Evolutionary conservation across 176 grass and related monocot species (phyloP), one percentile per base, ranked within the genome.

Genomic region (Rhynchospora breviuscula): DNA sequence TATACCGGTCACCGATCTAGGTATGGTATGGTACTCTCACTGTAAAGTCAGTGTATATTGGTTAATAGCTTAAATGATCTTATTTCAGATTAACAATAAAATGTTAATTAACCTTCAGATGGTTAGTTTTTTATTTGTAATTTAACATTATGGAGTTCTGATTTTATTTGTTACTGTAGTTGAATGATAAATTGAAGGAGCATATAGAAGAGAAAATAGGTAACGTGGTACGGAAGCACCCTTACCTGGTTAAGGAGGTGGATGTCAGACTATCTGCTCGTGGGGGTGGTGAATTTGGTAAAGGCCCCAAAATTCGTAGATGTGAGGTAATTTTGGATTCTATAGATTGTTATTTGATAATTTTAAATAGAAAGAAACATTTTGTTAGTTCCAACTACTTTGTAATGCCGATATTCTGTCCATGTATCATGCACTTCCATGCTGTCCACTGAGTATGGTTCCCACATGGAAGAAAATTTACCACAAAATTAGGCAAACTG

Each of bases 191-290:
- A 47, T 19, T 98, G 43, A 98, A 98, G 84, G 88, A 98, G 87
- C 92, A 98, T 87, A 92, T 98, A 78, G 89, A 91, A 82, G 95
- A 98, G 22, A 98, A 94, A 89, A 91, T 94, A 3, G 95, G 92
- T 0, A 80, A 93, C 0, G 95, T 90, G 10, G 89, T 97, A 46
- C 35, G 59, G 13, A 97, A 97, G 72, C 95, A 97, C 79, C 88
- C 83, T 84, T 86, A 97, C 47, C 84, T 97, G 2, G 92, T 97
- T 15, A 82, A 88, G 0, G 92, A 97, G 86, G 92, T 97, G 15
- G 95, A 97, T 79, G 95, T 97, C 10, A 90, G 95, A 1, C 80
- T 97, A 2, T 97, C 95, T 2, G 85, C 85, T 47, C 92, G 90
- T 31, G 92, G 92, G 7, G 79, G 79, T 12, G 95, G 92, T 44